These are phyloP conservation scores for Pythium oligandrum DNA, from an alignment of 352 stramenopile species.

Conservation along the genomic window DNA sequence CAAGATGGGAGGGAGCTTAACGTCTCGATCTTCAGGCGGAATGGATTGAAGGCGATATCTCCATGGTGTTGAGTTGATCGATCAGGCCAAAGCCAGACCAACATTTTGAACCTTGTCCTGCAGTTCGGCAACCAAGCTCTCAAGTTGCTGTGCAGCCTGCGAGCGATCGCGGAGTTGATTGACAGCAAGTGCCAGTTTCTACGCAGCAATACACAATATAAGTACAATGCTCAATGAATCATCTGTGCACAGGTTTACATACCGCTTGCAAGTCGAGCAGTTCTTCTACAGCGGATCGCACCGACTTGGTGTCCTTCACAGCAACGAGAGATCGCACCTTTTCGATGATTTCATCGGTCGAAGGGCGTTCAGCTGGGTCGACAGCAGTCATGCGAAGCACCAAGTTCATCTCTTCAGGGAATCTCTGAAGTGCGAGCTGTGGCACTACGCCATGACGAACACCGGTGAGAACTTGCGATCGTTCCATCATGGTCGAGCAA, in stretches of 20 bases:
- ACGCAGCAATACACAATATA: neutral
- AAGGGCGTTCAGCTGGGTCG: constrained; percentile 51
- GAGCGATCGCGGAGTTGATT: constrained; percentile 56
- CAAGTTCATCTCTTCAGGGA: constrained; percentile 64
- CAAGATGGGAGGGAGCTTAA: too few species aligned
- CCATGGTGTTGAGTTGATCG: too few species aligned
- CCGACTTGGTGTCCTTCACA: constrained; percentile 27
- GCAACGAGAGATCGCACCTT: constrained; percentile 44
- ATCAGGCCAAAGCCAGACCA: constrained; percentile 41
- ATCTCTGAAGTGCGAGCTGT: constrained; percentile 50
- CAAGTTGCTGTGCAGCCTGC: constrained; percentile 50
- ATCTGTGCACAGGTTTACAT: neutral
- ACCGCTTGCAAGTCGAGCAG: constrained; percentile 57
- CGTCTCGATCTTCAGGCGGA: too few species aligned
- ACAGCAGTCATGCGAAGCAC: constrained; percentile 75
- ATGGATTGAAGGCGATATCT: too few species aligned
- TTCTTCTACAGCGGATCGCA: constrained; percentile 50
- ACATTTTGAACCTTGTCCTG: constrained; percentile 71
- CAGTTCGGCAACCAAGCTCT: constrained; percentile 56
- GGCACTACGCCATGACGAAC: constrained; percentile 78
- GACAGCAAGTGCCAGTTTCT: constrained; percentile 46
- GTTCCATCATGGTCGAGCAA: constrained; percentile 84
- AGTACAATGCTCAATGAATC: constrained; percentile 1
- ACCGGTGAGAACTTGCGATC: constrained; percentile 73
- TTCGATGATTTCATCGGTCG: constrained; percentile 57